These are phyloP conservation scores for Balamuthia mandrillaris DNA, from an alignment of 208 protist genomes.

Conservation along the genomic window DNA sequence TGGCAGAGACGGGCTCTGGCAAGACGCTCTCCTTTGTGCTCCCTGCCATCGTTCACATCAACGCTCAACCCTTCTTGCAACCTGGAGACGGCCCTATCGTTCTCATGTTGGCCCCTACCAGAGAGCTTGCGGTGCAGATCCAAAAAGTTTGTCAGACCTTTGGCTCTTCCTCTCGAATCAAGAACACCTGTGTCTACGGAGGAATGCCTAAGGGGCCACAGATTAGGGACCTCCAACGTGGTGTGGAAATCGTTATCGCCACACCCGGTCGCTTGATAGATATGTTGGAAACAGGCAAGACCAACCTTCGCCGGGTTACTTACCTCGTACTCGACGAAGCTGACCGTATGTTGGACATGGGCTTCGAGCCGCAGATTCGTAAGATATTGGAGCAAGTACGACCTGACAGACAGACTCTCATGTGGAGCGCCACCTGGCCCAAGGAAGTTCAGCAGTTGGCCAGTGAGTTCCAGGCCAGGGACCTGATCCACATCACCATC, in stretches of 20 bases:
- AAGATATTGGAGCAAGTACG: slow-evolving; percentile 58
- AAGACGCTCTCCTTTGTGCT: neutral
- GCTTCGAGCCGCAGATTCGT: slow-evolving; percentile 81
- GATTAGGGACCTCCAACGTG: slow-evolving; percentile 61
- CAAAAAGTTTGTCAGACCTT: slow-evolving; percentile 59
- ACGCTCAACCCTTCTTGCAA: too few species aligned
- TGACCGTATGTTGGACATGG: slow-evolving; percentile 90
- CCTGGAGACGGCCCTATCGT: slow-evolving; percentile 76
- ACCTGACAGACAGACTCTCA: slow-evolving; percentile 79
- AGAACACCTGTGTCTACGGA: slow-evolving; percentile 70
- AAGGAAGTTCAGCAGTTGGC: slow-evolving; percentile 73
- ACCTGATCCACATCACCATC: slow-evolving; percentile 75
- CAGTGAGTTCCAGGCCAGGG: slow-evolving; percentile 68
- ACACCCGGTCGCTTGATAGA: slow-evolving; percentile 84
- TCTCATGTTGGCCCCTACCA: slow-evolving; percentile 77
- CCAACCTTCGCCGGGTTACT: slow-evolving; percentile 70
- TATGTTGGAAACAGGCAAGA: slow-evolving; percentile 65
- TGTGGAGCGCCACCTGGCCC: slow-evolving; percentile 83
- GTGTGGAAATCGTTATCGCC: slow-evolving; percentile 79
- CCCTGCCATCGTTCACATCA: neutral
- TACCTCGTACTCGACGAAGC: slow-evolving; percentile 88
- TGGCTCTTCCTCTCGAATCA: neutral
- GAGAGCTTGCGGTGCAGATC: slow-evolving; percentile 82
- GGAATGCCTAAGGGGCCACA: slow-evolving; percentile 72
- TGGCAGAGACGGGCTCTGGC: slow-evolving; percentile 34